Evolutionary conservation across 306 rosid species (phyloP), one percentile per base, ranked within the genome.

Genomic region (Cicer pinnatifidum): DNA sequence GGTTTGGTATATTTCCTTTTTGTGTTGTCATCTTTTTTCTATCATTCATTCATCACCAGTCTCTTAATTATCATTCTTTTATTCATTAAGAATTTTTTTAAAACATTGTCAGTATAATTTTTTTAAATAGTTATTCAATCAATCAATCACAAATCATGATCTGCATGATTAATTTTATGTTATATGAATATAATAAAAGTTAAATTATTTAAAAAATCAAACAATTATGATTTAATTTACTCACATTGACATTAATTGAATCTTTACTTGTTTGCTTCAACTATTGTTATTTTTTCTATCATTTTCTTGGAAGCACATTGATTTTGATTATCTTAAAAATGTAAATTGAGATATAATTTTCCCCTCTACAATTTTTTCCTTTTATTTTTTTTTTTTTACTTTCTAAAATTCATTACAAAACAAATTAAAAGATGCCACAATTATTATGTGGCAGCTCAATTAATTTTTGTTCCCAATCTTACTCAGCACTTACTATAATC

Each of bases 1-100:
- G 99, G 99, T 95, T 84, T 47, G 54, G 38, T 47, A 50, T 52
- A 69, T 56, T 56, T 65, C 74, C 66, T 76, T 72, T 15, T 66
- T 63, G 40, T 65, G 10, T 69, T 73, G 28, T 11, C 47, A 45
- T 67, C 40, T 62, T 37, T 43, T 39, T 39, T 43, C 39, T 65
- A 43, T 10, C 9, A 20, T 43, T 9, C 4, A 20, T 43, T 39
- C 3, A 23, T 23, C 23, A 20, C 1, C 28, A 62, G 10, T 38
- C 33, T 15, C 33, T 62, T 62, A 39, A 28, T 3, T 28, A 28
- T 28, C 33, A 28, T 28, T 28, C 33, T 28, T 28, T 28, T 28
- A 28, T 0, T 28, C 4, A 28, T 28, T 28, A 28, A 28, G 33
- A 28, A 28, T 0, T 2, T 2, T 28, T 28, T 28, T 23, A 0